A percentile compares a stretch with the other conserved stretches of the same genome.
These are phyloP conservation scores for Acephala macrosclerotiorum DNA, from an alignment of 2,329 filamentous ascomycete species.

Conservation along the genomic window DNA sequence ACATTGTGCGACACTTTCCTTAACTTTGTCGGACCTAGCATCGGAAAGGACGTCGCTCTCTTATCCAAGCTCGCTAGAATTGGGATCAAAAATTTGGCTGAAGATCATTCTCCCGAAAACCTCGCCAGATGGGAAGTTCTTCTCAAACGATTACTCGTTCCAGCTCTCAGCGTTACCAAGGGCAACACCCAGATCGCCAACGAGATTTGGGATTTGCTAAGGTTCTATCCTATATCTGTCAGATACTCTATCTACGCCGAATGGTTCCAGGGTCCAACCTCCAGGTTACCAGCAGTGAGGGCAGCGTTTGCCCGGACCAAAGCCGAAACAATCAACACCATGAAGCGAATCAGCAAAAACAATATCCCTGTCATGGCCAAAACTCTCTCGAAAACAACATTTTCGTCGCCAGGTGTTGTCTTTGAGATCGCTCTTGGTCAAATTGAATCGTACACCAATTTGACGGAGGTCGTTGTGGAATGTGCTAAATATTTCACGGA, in stretches of 20 bases:
- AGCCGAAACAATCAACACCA: conserved; percentile 81
- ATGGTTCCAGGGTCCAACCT: conserved; percentile 85
- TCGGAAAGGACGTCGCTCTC: conserved; percentile 82
- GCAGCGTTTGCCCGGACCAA: conserved; percentile 79
- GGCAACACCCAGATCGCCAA: conserved; percentile 85
- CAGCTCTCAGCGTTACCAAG: conserved; percentile 85
- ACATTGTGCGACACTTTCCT: conserved; percentile 84
- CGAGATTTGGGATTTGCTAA: conserved; percentile 85
- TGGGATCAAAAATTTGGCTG: conserved; percentile 74
- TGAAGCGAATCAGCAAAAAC: conserved; percentile 89
- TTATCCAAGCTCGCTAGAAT: conserved; percentile 87
- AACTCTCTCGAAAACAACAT: conserved; percentile 89
- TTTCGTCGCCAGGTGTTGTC: conserved; percentile 88
- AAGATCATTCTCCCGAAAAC: conserved; percentile 76
- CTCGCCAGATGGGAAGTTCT: conserved; percentile 83
- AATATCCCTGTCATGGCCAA: conserved; percentile 89
- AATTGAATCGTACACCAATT: conserved; percentile 92
- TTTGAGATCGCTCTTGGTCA: conserved; percentile 89
- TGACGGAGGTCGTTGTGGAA: conserved; percentile 94
- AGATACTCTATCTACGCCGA: conserved; percentile 92
- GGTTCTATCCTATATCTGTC: conserved; percentile 75
- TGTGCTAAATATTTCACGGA: conserved; percentile 94
- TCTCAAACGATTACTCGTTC: conserved; percentile 83
- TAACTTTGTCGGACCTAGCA: conserved; percentile 86
- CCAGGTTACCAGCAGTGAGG: conserved; percentile 78